These are phyloP conservation scores for Aegle marmelos DNA, from an alignment of 345 rosid species.

Conservation along the genomic window DNA sequence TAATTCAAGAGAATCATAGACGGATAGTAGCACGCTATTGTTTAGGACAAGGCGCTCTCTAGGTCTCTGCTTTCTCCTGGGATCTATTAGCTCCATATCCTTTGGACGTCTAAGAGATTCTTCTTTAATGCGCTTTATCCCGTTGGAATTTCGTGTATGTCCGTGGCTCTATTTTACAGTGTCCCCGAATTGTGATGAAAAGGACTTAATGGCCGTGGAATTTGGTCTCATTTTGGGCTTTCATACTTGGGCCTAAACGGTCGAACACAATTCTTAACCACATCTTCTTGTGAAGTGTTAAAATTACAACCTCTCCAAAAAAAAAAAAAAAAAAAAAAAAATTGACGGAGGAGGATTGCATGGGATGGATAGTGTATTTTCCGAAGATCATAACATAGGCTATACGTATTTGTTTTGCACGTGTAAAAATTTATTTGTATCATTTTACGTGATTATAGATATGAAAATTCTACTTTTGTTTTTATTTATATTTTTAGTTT, in stretches of 20 bases:
- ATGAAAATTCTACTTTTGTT: too few species aligned
- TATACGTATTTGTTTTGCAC: too few species aligned
- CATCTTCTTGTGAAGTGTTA: neutral
- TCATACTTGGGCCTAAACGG: neutral
- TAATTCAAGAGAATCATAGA: too few species aligned
- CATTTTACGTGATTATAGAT: rapidly evolving
- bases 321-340: too few species aligned
- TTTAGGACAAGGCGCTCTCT: too few species aligned
- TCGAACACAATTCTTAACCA: neutral
- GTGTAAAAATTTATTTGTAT: too few species aligned
- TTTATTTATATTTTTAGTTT: too few species aligned
- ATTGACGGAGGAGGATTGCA: too few species aligned
- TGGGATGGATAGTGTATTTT: too few species aligned
- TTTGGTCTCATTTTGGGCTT: neutral
- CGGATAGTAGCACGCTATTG: too few species aligned
- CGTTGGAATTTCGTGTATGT: neutral
- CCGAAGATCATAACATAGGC: too few species aligned
- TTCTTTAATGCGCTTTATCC: neutral
- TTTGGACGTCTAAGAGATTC: neutral
- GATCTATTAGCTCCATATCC: neutral
- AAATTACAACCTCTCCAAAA: neutral
- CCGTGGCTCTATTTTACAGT: neutral
- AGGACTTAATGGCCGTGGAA: neutral
- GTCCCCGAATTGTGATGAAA: neutral
- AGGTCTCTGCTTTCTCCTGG: too few species aligned